Conservation (phyloP, 345 rosid genomes). For the Citropsis articulata region DNA sequence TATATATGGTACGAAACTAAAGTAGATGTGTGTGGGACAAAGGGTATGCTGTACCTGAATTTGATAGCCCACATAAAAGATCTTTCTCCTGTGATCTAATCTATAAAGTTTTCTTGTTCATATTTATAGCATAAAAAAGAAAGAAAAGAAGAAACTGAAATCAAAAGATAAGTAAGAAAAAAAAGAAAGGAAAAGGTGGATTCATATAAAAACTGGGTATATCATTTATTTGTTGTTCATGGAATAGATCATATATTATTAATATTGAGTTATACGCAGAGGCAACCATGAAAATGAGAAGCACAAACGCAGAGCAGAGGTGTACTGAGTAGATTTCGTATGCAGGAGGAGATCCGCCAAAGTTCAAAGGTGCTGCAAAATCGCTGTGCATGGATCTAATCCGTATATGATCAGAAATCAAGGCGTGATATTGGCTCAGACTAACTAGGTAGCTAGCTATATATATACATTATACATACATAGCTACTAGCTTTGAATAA, state of each 20-base stretch:
- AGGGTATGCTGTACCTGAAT: background rate
- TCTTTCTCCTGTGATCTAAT: background rate
- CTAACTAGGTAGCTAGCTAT: too few species aligned
- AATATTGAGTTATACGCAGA: background rate
- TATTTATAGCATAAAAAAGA: background rate
- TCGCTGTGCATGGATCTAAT: background rate
- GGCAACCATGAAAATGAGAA: background rate
- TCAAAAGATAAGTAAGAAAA: background rate
- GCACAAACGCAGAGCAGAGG: background rate
- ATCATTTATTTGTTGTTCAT: too few species aligned
- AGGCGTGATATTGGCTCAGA: too few species aligned
- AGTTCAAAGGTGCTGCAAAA: background rate
- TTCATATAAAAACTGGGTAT: too few species aligned
- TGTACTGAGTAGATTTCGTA: background rate
- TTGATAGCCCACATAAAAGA: background rate
- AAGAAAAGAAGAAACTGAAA: background rate
- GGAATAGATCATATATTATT: too few species aligned
- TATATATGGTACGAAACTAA: background rate
- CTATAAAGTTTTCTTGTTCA: background rate
- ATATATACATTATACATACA: too few species aligned
- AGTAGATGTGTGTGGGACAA: background rate
- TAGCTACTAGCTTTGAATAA: too few species aligned
- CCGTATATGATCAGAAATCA: too few species aligned
- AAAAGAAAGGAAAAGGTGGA: too few species aligned
- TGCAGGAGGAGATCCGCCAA: background rate